phyloP scores from a whole-genome alignment of 1,284 basidiomycete genomes.

The Melampsora americana region DNA sequence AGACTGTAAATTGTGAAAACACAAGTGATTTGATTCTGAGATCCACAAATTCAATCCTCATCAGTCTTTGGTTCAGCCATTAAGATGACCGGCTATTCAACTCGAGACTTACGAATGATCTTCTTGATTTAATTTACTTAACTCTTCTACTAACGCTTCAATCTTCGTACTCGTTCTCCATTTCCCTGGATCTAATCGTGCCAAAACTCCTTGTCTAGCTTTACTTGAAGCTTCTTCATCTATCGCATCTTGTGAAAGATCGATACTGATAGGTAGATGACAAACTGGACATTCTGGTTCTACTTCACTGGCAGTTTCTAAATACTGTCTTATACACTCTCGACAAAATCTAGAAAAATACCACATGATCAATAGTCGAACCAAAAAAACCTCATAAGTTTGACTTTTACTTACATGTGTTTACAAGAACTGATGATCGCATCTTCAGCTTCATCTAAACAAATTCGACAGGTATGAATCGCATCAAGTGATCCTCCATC shows the following conservation, averaged over 20 bases:
- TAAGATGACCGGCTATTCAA: too few species aligned
- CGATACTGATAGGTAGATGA: constrained; percentile 86
- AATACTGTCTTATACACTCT: constrained; percentile 91
- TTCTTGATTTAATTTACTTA: constrained; percentile 42
- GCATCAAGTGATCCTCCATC: constrained; percentile 53
- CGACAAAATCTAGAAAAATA: constrained; percentile 53
- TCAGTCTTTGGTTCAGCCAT: too few species aligned
- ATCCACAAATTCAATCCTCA: too few species aligned
- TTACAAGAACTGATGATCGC: constrained; percentile 83
- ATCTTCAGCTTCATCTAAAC: constrained; percentile 94
- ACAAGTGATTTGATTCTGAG: constrained; percentile 94
- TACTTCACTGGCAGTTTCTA: constrained; percentile 72
- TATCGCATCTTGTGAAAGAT: constrained; percentile 85
- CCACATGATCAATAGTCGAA: neutral
- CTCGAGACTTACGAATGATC: constrained; percentile 44
- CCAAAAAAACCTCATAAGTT: neutral
- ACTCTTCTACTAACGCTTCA: constrained; percentile 66
- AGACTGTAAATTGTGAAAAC: constrained; percentile 89
- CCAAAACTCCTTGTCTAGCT: constrained; percentile 84
- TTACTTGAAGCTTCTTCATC: constrained; percentile 62
- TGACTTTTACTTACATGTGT: constrained; percentile 65
- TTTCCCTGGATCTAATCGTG: constrained; percentile 77
- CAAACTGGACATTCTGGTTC: constrained; percentile 92
- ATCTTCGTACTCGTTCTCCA: constrained; percentile 97
- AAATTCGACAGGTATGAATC: constrained; percentile 71